Percentiles rank a stretch among this genome's conserved stretches.
phyloP scores from a whole-genome alignment of 169 alveolate species.

The Cryptosporidium muris region DNA sequence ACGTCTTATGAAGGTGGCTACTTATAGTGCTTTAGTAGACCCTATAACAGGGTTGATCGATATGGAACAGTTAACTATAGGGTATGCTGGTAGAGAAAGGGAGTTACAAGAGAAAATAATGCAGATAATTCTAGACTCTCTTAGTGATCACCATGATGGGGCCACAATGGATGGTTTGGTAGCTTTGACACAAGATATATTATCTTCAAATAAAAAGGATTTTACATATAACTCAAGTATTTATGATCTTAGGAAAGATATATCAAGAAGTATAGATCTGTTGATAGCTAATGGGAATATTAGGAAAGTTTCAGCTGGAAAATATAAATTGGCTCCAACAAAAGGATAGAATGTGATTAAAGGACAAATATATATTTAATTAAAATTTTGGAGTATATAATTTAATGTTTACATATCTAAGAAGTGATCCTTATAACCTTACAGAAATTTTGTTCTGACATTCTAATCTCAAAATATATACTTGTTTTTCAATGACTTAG shows the following conservation, averaged over 20 bases:
- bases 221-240: neutral
- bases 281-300: conserved; percentile 39
- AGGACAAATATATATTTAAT: no score
- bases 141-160: conserved; percentile 27
- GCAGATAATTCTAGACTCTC: conserved; percentile 15
- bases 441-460: no score
- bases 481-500: no score
- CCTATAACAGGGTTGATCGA: conserved; percentile 97
- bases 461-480: no score
- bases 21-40: conserved; percentile 98
- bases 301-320: conserved; percentile 49
- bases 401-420: neutral
- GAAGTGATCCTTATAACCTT: neutral
- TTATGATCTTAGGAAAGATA: conserved; percentile 31
- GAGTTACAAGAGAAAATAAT: conserved; percentile 33
- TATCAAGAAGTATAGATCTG: conserved; percentile 32
- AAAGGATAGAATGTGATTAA: no score
- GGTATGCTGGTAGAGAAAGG: conserved; percentile 74
- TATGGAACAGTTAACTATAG: conserved; percentile 93
- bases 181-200: neutral
- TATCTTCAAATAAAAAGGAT: conserved; percentile 2
- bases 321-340: conserved; percentile 22
- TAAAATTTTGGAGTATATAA: no score
- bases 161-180: conserved; percentile 24
- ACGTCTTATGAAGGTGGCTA: conserved; percentile 95